A percentile compares a stretch with the other conserved stretches of the same genome.
These are phyloP conservation scores for Nelumbo lutea DNA, from an alignment of 164 flowering plant species.

Conservation along the genomic window DNA sequence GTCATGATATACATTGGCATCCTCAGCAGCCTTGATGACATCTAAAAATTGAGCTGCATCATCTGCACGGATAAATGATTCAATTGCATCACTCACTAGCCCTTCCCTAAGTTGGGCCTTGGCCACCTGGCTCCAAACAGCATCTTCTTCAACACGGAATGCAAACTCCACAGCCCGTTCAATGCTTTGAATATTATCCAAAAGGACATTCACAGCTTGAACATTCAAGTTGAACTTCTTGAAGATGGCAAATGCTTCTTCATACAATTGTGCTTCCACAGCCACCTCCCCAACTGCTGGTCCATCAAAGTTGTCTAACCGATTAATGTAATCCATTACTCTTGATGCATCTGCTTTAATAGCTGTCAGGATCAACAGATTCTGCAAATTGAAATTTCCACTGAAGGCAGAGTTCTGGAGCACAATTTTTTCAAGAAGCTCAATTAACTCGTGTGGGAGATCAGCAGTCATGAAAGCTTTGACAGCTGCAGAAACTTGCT, in stretches of 20 bases:
- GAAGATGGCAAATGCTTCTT: slow-evolving; percentile 95
- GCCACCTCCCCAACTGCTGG: slow-evolving; percentile 99
- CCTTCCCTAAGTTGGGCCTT: slow-evolving; percentile 97
- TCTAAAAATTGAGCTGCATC: slow-evolving; percentile 93
- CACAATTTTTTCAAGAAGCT: slow-evolving; percentile 98
- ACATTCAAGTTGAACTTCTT: slow-evolving; percentile 98
- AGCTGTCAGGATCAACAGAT: slow-evolving; percentile 85
- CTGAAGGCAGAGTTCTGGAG: slow-evolving; percentile 99
- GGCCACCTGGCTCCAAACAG: slow-evolving; percentile 99
- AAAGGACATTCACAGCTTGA: slow-evolving; percentile 91
- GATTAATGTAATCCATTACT: slow-evolving; percentile 95
- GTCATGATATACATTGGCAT: slow-evolving; percentile 86
- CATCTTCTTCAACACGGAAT: slow-evolving; percentile 98
- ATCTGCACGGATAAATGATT: slow-evolving; percentile 97
- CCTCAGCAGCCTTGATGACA: slow-evolving; percentile 85
- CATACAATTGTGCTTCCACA: slow-evolving; percentile 91
- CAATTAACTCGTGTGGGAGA: slow-evolving; percentile 97
- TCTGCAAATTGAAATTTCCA: slow-evolving; percentile 96
- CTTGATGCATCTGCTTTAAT: slow-evolving; percentile 98
- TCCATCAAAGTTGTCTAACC: slow-evolving; percentile 98
- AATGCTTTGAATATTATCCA: slow-evolving; percentile 85
- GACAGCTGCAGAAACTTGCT: slow-evolving; percentile 99
- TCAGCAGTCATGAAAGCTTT: slow-evolving; percentile 99
- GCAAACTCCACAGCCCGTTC: slow-evolving; percentile 99
- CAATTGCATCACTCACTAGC: slow-evolving; percentile 95